Percentiles rank a stretch among this genome's conserved stretches.
Conservation (phyloP, 1,284 basidiomycete species). For the Cutaneotrichosporon daszewskae region DNA sequence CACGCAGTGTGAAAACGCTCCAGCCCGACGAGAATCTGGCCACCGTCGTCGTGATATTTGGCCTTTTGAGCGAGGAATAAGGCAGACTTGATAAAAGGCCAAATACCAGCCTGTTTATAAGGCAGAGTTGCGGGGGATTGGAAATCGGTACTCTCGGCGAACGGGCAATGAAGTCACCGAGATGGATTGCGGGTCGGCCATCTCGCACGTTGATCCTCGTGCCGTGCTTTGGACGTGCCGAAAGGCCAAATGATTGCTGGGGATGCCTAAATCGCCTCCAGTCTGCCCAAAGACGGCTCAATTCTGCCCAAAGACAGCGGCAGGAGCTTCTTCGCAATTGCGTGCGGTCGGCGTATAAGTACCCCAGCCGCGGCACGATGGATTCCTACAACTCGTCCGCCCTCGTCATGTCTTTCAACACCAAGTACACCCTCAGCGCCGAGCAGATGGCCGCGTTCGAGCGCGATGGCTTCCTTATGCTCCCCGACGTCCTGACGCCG, state of each 20-base stretch:
- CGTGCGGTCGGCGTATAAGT: no score
- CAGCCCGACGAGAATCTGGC: not conserved
- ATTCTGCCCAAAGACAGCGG: not conserved
- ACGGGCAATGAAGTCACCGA: no score
- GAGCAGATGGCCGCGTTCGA: conserved; percentile 20
- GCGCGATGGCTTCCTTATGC: conserved; percentile 26
- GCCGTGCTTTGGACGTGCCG: no score
- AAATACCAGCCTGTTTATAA: no score
- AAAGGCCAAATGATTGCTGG: not conserved
- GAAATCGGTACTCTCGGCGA: no score
- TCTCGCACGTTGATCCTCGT: no score
- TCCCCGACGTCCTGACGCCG: conserved; percentile 20
- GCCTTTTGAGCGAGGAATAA: conserved; percentile 2
- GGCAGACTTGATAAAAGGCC: conserved; percentile 1
- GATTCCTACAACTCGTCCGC: not conserved
- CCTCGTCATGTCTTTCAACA: conserved; percentile 10
- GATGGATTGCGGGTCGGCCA: no score
- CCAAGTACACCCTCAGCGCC: conserved; percentile 15
- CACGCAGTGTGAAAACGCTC: no score
- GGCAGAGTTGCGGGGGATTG: not conserved
- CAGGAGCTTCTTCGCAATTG: no score
- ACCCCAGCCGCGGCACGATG: no score
- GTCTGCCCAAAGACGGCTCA: not conserved
- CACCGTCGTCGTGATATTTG: not conserved
- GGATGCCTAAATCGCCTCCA: not conserved